phyloP scores from a whole-genome alignment of 2,329 filamentous ascomycete genomes.

The Microdochium trichocladiopsis region DNA sequence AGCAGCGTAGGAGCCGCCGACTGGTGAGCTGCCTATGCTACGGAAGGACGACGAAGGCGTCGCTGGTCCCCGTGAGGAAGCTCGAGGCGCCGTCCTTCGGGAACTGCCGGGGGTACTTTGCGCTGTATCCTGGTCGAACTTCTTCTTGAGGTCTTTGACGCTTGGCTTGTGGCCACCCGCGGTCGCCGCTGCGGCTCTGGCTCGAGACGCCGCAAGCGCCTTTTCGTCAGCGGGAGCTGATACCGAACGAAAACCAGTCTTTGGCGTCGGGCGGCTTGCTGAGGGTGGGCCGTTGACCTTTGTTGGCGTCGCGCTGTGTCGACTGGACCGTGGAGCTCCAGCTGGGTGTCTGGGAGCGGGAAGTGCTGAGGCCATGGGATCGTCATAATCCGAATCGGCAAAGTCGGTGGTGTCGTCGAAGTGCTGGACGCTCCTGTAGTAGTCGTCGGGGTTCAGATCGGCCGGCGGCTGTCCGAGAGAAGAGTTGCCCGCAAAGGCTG shows the following conservation, averaged over 20 bases:
- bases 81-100: constrained; percentile 24
- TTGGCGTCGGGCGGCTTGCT: constrained; percentile 28
- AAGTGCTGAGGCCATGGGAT: constrained; percentile 30
- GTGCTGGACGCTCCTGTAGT: constrained; percentile 43
- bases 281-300: constrained; percentile 37
- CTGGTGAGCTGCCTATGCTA: constrained; percentile 12
- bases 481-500: constrained; percentile 30
- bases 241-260: constrained; percentile 41
- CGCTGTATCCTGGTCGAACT: constrained; percentile 60
- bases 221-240: constrained; percentile 48
- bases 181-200: constrained; percentile 15
- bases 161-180: constrained; percentile 47
- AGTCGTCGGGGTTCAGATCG: constrained; percentile 45
- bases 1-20: constrained; percentile 30
- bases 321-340: constrained; percentile 36
- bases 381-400: constrained; percentile 10
- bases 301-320: constrained; percentile 40
- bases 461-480: constrained; percentile 27
- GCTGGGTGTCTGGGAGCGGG: constrained; percentile 33
- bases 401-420: constrained; percentile 16
- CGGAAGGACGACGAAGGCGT: constrained; percentile 21
- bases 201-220: constrained; percentile 18
- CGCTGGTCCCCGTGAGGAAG: constrained; percentile 24
- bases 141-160: constrained; percentile 73
- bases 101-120: constrained; percentile 18